phyloP scores from a whole-genome alignment of 805 yeast species.

The Komagataella kurtzmanii region DNA sequence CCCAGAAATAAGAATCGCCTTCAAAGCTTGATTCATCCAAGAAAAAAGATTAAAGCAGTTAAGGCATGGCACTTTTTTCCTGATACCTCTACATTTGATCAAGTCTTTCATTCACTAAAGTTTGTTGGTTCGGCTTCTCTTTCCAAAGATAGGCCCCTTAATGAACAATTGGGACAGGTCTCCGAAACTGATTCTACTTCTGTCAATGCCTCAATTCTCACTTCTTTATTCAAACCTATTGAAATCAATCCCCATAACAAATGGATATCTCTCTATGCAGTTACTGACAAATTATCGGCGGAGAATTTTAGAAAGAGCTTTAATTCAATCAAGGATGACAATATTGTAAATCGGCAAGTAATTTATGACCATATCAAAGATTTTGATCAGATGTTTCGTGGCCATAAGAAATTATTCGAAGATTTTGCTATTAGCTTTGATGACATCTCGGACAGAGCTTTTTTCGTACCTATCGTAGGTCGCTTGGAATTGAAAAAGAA shows the following conservation, averaged over 20 bases:
- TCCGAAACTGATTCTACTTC: conserved; percentile 21
- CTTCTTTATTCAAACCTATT: conserved; percentile 65
- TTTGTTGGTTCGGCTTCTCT: conserved; percentile 45
- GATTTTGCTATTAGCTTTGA: conserved; percentile 61
- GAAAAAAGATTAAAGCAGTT: conserved; percentile 63
- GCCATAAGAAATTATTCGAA: conserved; percentile 28
- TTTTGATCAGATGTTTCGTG: conserved; percentile 54
- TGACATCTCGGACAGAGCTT: conserved; percentile 41
- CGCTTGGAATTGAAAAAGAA: conserved; percentile 76
- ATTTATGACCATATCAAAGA: conserved; percentile 60
- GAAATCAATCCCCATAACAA: conserved; percentile 48
- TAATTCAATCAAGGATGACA: conserved; percentile 28
- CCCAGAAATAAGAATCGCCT: conserved; percentile 13
- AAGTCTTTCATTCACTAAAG: conserved; percentile 51
- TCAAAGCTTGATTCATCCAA: conserved; percentile 57
- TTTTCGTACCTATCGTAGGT: conserved; percentile 67
- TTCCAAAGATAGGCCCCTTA: conserved; percentile 16
- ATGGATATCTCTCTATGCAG: conserved; percentile 62
- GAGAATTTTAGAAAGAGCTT: conserved; percentile 10
- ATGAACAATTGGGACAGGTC: conserved; percentile 14
- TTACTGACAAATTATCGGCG: conserved; percentile 28
- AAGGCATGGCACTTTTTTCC: conserved; percentile 75
- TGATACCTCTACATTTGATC: conserved; percentile 84
- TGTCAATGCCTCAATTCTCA: conserved; percentile 26
- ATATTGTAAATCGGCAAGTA: conserved; percentile 25